phyloP scores from a whole-genome alignment of 257 asterid genomes.

The Nicotiana paniculata region DNA sequence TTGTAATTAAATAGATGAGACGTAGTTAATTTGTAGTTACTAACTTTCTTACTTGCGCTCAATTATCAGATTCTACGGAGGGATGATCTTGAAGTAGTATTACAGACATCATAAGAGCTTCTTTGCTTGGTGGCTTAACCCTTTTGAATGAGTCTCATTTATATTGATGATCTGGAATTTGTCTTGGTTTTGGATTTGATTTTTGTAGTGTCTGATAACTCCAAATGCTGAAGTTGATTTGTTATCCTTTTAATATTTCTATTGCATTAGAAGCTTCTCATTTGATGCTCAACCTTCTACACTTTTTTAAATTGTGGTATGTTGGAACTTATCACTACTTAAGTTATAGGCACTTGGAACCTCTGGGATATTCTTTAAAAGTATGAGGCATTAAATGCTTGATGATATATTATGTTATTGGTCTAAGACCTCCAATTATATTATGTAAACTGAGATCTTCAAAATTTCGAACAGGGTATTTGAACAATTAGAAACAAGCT shows the following conservation, averaged over 20 bases:
- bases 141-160: background rate
- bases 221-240: background rate
- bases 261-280: background rate
- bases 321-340: background rate
- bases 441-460: background rate
- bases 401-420: background rate
- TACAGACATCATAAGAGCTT: background rate
- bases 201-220: background rate
- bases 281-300: background rate
- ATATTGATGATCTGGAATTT: background rate
- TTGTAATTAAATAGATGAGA: background rate
- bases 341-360: background rate
- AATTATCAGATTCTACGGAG: background rate
- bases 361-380: background rate
- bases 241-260: background rate
- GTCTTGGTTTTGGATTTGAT: background rate
- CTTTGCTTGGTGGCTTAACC: background rate
- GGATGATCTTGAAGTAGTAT: background rate
- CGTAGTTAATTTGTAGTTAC: background rate
- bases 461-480: background rate
- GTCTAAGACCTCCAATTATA: background rate
- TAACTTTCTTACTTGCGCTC: background rate
- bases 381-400: background rate
- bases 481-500: background rate
- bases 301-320: background rate